These are phyloP conservation scores for Colletotrichum eremochloae DNA, from an alignment of 2,329 filamentous ascomycete genomes.

Conservation along the genomic window DNA sequence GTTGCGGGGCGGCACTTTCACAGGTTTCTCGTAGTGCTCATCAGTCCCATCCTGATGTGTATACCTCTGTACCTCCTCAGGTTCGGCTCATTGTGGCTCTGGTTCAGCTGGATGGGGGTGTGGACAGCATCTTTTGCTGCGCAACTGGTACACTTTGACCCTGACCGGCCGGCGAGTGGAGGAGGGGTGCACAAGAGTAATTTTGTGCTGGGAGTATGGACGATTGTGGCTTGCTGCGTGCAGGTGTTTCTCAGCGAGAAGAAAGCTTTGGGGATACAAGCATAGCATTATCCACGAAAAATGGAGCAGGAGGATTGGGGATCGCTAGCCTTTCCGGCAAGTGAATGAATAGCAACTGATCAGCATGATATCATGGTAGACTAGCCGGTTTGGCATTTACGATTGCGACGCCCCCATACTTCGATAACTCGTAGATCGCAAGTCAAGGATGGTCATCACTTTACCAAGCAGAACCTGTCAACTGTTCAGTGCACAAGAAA, in stretches of 20 bases:
- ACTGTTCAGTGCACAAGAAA: neutral
- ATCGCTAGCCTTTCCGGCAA: neutral
- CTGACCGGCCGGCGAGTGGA: slow-evolving; percentile 43
- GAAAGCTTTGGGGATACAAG: neutral
- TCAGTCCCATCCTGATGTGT: slow-evolving; percentile 32
- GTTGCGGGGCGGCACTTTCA: slow-evolving; percentile 34
- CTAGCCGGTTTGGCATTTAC: neutral
- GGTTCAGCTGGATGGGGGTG: slow-evolving; percentile 36
- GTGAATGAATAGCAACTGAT: neutral
- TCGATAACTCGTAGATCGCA: neutral
- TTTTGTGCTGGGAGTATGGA: slow-evolving; percentile 45
- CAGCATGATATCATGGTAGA: neutral
- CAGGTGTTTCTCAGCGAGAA: slow-evolving; percentile 42
- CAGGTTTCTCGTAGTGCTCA: slow-evolving; percentile 27
- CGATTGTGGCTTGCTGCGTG: slow-evolving; percentile 41
- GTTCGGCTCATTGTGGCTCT: slow-evolving; percentile 31
- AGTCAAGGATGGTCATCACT: neutral
- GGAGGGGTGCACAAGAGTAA: slow-evolving; percentile 44
- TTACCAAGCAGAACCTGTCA: no score
- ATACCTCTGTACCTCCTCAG: slow-evolving; percentile 28
- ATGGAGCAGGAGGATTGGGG: no score
- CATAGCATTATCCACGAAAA: neutral
- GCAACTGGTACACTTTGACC: slow-evolving; percentile 44
- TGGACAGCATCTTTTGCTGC: slow-evolving; percentile 24
- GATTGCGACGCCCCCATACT: no score